Evolutionary conservation across 1,284 basidiomycete genomes (phyloP).

Genomic region (Trichosporon sp.): DNA sequence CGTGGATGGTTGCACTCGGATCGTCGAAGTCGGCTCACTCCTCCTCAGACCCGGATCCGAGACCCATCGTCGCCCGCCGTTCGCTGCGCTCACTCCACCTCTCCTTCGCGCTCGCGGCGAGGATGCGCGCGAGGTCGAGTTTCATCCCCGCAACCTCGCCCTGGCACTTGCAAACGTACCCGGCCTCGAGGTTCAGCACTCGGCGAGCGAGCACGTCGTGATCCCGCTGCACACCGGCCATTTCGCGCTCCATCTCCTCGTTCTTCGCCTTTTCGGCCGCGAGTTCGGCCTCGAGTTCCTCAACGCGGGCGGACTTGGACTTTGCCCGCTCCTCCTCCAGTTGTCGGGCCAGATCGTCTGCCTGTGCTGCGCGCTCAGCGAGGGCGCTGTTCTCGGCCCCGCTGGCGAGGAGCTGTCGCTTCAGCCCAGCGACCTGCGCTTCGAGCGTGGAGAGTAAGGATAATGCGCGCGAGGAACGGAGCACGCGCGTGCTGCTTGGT

Average conservation of each 20-base stretch:
- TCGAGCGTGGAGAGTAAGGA: background rate
- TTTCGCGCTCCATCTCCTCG: background rate
- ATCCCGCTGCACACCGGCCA: background rate
- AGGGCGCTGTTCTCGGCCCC: background rate
- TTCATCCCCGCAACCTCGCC: slow-evolving; percentile 2
- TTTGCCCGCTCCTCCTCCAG: background rate
- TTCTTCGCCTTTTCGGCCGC: background rate
- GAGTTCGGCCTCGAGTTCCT: background rate
- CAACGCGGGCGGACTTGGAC: background rate
- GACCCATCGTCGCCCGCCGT: background rate
- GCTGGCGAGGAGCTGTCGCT: background rate
- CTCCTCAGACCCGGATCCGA: background rate
- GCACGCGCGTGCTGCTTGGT: background rate
- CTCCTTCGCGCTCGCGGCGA: slow-evolving; percentile 9
- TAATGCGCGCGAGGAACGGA: background rate
- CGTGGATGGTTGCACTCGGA: too few species aligned
- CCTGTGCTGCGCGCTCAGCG: background rate
- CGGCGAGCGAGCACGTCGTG: slow-evolving; percentile 8
- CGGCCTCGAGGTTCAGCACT: slow-evolving; percentile 5
- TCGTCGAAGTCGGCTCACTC: background rate
- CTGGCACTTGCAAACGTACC: slow-evolving; percentile 14
- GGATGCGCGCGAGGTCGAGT: slow-evolving; percentile 10
- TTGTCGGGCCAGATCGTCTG: background rate
- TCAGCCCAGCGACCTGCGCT: slow-evolving; percentile 7
- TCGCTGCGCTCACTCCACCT: background rate